A percentile compares a stretch with the other conserved stretches of the same genome.
Evolutionary conservation across 768 basidiomycete species (phyloP).

Genomic region (Calocera cornea): DNA sequence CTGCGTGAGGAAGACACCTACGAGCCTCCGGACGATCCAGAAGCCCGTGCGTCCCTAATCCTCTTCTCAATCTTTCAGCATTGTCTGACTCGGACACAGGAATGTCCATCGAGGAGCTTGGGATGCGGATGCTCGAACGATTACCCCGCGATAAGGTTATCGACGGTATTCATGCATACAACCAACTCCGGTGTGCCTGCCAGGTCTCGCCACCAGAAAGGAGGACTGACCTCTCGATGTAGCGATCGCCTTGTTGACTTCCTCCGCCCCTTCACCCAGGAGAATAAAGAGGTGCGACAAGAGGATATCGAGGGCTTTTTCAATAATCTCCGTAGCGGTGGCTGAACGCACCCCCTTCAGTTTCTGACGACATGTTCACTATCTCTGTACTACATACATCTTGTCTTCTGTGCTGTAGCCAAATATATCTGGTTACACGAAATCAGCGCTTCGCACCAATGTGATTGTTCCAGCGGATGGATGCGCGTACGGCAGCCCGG

Average conservation of each 20-base stretch:
- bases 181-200: slow-evolving; percentile 51
- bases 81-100: slow-evolving; percentile 28
- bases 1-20: slow-evolving; percentile 71
- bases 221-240: slow-evolving; percentile 9
- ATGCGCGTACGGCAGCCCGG: no score
- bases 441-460: no score
- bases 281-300: slow-evolving; percentile 61
- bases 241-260: slow-evolving; percentile 61
- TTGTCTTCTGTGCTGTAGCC: no score
- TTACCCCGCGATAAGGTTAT: slow-evolving; percentile 69
- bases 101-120: slow-evolving; percentile 68
- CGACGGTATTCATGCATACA: slow-evolving; percentile 74
- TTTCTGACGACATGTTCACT: no score
- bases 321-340: slow-evolving; percentile 2
- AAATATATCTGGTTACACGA: no score
- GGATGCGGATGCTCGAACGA: slow-evolving; percentile 58
- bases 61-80: background rate
- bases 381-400: no score
- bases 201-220: background rate
- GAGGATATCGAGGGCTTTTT: slow-evolving; percentile 58
- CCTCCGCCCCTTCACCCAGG: slow-evolving; percentile 64
- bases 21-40: slow-evolving; percentile 75
- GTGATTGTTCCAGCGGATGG: no score
- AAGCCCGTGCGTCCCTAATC: slow-evolving; percentile 44
- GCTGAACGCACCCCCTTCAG: slow-evolving; percentile 6